Base-by-base conservation (phyloP, 768 basidiomycete genomes). In the Russula virescens region DNA sequence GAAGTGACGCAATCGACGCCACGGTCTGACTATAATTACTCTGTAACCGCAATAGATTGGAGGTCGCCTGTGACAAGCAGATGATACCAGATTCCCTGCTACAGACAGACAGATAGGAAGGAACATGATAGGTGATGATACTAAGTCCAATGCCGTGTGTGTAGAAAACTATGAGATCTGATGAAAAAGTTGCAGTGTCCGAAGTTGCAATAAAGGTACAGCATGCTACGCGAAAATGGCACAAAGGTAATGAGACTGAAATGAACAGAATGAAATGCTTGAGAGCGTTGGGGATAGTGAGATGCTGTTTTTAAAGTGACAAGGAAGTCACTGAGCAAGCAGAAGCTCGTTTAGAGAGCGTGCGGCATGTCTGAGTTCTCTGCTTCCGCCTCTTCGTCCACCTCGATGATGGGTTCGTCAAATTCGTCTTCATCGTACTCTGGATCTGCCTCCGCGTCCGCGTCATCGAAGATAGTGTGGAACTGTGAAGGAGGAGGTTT, bases 391-490 rank as follows among this genome's bases (percentile, higher is more conserved):
- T 85, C 85, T 62, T 86, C 84, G 42, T 84, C 85, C 68, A 86
- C 87, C 71, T 88, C 87, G 19, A 79, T 74, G 61, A 89, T 87
- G 28, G 87, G 81, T 38, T 79, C 80, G 61, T 88, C 87, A 71
- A 80, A 78, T 38, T 87, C 86, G 46, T 83, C 85, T 49, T 87
- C 86, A 54, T 86, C 86, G 49, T 79, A 81, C 45, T 82, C 81
- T 28, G 66, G 68, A 51, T 73, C 73, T 18, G 53, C 66, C n/a
- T 78, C 74, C 25, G 54, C 67, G 55, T 88, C 87, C 51, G 72
- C 72, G 34, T 88, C 87, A 68, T 89, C 88, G 70, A 92, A 92
- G 68, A 92, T 86, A 65, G 81, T 68, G 59, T 78, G 77, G 58
- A 71, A 75, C 77, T 78, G 38, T 19, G 16, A 49, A 13, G 75